Percentiles rank a stretch among this genome's conserved stretches.
Conservation (phyloP, 1,284 basidiomycete species). For the Ustilago sp. region DNA sequence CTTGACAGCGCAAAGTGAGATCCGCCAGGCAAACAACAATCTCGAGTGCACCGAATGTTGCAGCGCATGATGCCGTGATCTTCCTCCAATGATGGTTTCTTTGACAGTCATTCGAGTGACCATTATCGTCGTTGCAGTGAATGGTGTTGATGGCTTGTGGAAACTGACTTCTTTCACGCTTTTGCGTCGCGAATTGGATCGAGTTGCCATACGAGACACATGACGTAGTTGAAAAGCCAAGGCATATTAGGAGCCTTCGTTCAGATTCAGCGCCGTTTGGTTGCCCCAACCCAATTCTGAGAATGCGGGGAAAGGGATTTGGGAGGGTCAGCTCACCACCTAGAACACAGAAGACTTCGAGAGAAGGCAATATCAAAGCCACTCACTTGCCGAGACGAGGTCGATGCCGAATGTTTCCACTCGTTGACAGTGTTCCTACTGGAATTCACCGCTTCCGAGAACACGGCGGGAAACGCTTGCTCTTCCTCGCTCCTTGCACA, state of each 20-base stretch:
- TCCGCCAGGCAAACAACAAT: not conserved
- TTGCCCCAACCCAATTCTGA: not conserved
- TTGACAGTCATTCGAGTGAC: not conserved
- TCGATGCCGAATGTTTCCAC: not conserved
- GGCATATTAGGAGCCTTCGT: not conserved
- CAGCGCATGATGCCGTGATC: constrained; percentile 4
- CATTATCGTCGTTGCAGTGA: not conserved
- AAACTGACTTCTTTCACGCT: not conserved
- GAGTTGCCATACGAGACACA: not conserved
- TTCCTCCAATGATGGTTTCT: not conserved
- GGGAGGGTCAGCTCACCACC: not conserved
- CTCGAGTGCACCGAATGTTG: not conserved
- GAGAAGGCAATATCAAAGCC: not conserved
- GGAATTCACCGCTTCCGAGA: not conserved
- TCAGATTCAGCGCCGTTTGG: not conserved
- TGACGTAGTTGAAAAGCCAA: not conserved
- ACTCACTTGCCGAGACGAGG: not conserved
- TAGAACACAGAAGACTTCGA: not conserved
- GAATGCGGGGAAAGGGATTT: not conserved
- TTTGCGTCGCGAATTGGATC: not conserved
- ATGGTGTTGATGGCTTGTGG: not conserved
- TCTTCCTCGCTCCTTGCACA: not conserved
- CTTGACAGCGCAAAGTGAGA: not conserved
- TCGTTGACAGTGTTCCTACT: not conserved
- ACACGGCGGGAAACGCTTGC: not conserved